Conservation (phyloP, 768 basidiomycete species). For the Tulasnella sp. region DNA sequence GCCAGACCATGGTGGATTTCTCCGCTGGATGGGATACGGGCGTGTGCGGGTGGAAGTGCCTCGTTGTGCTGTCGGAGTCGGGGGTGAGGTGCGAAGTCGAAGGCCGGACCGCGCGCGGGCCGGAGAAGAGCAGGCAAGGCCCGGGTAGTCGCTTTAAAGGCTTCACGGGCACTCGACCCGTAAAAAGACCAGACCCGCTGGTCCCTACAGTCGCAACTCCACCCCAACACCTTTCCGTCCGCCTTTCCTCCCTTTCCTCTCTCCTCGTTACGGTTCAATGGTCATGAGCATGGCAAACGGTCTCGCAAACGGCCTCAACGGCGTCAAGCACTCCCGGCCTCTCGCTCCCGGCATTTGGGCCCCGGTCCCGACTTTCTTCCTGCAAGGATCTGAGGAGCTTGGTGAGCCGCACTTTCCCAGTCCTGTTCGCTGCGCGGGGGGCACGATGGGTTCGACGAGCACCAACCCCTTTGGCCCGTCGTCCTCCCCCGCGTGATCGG, state of each 20-base stretch:
- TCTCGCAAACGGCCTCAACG: slow-evolving; percentile 19
- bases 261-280: not conserved
- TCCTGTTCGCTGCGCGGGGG: not conserved
- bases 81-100: slow-evolving; percentile 1
- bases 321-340: slow-evolving; percentile 42
- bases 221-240: not conserved
- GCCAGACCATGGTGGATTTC: not conserved
- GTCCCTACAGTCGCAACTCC: not conserved
- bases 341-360: slow-evolving; percentile 76
- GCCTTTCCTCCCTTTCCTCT: not conserved
- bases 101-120: not conserved
- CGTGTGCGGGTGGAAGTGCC: slow-evolving; percentile 14
- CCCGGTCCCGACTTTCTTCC: slow-evolving; percentile 84
- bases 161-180: slow-evolving; percentile 10
- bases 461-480: not conserved
- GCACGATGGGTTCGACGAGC: not conserved
- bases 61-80: slow-evolving; percentile 14
- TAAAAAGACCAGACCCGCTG: not conserved
- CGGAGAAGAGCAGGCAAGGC: not conserved
- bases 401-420: slow-evolving; percentile 50
- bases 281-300: slow-evolving; percentile 15
- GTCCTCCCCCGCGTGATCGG: not conserved
- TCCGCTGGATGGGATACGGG: slow-evolving; percentile 11
- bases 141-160: not conserved
- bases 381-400: slow-evolving; percentile 69